Base-by-base conservation (phyloP, 495 filamentous ascomycete genomes). In the Penicillium canescens region DNA sequence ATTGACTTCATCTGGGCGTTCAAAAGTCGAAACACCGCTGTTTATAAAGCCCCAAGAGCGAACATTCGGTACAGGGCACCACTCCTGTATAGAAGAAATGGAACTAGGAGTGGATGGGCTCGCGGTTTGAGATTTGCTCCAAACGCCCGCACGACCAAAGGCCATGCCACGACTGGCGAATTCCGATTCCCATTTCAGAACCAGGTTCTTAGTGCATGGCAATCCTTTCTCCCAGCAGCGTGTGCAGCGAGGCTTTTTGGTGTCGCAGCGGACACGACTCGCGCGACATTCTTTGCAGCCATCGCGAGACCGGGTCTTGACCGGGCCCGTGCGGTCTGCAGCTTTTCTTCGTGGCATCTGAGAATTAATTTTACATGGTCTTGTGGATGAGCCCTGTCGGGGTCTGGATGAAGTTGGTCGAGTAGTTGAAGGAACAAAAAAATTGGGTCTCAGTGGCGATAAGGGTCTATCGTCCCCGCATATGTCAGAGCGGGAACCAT, bases 121-220 rank as follows among this genome's bases (percentile, higher is more conserved):
- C 24, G 50, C 53, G 18, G 52, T 31, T 21, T 55, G 54, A 28
- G 61, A 47, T 56, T 78, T 78, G 50, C 56, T 74, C 73, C 73
- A 76, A 21, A 74, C 67, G 26, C 74, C 74, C 6, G 72, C 67
- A 31, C 74, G 65, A 1, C 74, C 74, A 64, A 78, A 78, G 12
- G 74, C 74, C 42, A 71, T 55, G 20, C 74, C 74, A 6, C 73
- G 74, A 55, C 70, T 74, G 44, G 52, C 52, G 46, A 76, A 78
- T 46, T 78, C 74, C 4, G 72, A 72, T 55, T 78, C 65, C 74
- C 74, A 78, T 68, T 78, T 78, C 26, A 78, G 45, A 8, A 72
- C 65, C 11, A 78, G 45, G 33, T 68, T 62, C 7, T 72, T 76
- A 13, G 72, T 67, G 51, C 74, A 78, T 4, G 57, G 55, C 7